Percentiles rank a stretch among this genome's conserved stretches.
Evolutionary conservation across 2,329 filamentous ascomycete genomes (phyloP).

Genomic region (Escovopsis weberi): DNA sequence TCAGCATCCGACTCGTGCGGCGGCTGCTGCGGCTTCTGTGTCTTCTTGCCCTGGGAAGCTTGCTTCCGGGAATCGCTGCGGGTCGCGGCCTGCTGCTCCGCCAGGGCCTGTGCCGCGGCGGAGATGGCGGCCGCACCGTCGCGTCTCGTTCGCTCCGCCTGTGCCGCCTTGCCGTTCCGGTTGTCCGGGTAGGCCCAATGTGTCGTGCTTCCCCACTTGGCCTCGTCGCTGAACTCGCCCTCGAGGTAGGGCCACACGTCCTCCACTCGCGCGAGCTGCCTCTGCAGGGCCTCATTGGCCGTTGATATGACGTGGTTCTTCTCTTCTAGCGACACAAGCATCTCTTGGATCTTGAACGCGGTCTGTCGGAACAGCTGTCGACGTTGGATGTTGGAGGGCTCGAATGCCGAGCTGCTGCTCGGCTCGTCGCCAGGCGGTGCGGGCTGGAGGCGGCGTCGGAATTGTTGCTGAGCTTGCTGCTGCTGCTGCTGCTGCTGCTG

Average conservation of each 20-base stretch:
- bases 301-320: conserved; percentile 95
- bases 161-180: conserved; percentile 48
- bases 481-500: too few species aligned
- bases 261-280: conserved; percentile 72
- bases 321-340: conserved; percentile 85
- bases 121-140: conserved; percentile 69
- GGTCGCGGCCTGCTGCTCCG: conserved; percentile 61
- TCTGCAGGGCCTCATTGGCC: conserved; percentile 76
- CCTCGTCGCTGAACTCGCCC: conserved; percentile 83
- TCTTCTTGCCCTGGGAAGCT: conserved; percentile 62
- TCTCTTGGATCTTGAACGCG: conserved; percentile 63
- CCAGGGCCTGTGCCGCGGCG: conserved; percentile 60
- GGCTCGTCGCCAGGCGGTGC: conserved; percentile 29
- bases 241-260: conserved; percentile 78
- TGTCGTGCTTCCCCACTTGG: conserved; percentile 75
- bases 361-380: conserved; percentile 67
- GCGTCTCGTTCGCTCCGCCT: conserved; percentile 59
- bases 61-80: conserved; percentile 77
- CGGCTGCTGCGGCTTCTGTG: conserved; percentile 40
- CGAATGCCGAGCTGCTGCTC: conserved; percentile 31
- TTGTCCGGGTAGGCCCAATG: conserved; percentile 95
- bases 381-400: conserved; percentile 45
- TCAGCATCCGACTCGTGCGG: conserved; percentile 70
- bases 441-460: conserved; percentile 14
- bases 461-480: too few species aligned